Evolutionary conservation across 352 stramenopile genomes (phyloP).

Genomic region (Elongisporangium anandrum): DNA sequence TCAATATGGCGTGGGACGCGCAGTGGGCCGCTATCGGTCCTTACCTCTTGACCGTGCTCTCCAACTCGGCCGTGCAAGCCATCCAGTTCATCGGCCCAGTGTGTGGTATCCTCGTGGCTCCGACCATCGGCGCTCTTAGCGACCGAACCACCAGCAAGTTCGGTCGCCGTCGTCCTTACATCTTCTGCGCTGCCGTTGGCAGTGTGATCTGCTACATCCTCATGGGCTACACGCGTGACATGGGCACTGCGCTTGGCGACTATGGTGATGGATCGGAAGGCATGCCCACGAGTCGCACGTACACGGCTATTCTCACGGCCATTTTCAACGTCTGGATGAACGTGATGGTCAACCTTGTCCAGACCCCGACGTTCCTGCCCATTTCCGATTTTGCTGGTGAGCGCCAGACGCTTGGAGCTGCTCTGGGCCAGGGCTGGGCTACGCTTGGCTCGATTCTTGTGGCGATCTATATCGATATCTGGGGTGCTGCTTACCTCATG

Average conservation of each 20-base stretch:
- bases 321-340: constrained; percentile 22
- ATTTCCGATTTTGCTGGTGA: constrained; percentile 19
- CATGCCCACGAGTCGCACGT: constrained; percentile 4
- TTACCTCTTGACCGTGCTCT: constrained; percentile 16
- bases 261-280: constrained; percentile 1
- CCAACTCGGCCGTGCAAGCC: constrained; percentile 12
- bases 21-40: constrained; percentile 24
- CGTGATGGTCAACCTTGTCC: constrained; percentile 16
- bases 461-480: constrained; percentile 13
- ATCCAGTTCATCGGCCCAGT: no score
- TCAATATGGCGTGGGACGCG: constrained; percentile 9
- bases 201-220: no score
- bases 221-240: constrained; percentile 5
- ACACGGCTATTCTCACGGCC: constrained; percentile 9
- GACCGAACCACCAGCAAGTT: constrained; percentile 19
- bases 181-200: constrained; percentile 7
- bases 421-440: constrained; percentile 4
- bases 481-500: constrained; percentile 9
- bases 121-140: constrained; percentile 15
- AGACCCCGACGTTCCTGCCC: constrained; percentile 9
- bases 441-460: constrained; percentile 9
- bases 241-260: constrained; percentile 12
- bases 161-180: constrained; percentile 18
- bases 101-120: constrained; percentile 15
- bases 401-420: constrained; percentile 10